Evolutionary conservation across 345 rosid species (phyloP).

Genomic region (Pugionium dolabratum): DNA sequence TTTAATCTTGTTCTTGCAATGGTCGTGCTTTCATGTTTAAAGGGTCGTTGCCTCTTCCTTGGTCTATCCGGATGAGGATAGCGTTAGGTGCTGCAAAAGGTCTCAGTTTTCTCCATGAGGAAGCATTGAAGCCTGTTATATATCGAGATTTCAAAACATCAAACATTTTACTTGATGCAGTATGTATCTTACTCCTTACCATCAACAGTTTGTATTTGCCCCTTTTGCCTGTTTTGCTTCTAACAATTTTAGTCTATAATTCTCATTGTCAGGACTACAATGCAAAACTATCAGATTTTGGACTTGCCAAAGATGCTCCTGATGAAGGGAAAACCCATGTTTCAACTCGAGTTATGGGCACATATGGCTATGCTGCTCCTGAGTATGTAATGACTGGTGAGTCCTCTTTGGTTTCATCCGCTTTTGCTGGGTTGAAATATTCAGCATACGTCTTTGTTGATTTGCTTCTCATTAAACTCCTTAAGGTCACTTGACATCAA

Average conservation of each 20-base stretch:
- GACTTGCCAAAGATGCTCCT: slow-evolving; percentile 99
- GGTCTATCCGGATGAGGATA: slow-evolving; percentile 83
- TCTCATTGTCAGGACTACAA: slow-evolving; percentile 70
- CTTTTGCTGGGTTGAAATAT: background rate
- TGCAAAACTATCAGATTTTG: slow-evolving; percentile 95
- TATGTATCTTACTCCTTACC: slow-evolving; percentile 39
- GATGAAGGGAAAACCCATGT: slow-evolving; percentile 98
- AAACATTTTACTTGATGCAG: slow-evolving; percentile 77
- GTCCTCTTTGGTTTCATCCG: slow-evolving; percentile 27
- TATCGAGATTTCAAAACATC: slow-evolving; percentile 88
- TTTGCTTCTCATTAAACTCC: background rate
- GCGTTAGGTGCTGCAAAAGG: slow-evolving; percentile 89
- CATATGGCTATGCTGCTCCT: slow-evolving; percentile 97
- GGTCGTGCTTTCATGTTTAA: slow-evolving; percentile 6
- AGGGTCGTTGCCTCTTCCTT: slow-evolving; percentile 89
- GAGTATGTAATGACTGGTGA: slow-evolving; percentile 98
- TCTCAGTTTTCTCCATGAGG: slow-evolving; percentile 80
- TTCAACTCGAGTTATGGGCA: slow-evolving; percentile 97
- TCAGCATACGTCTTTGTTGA: background rate
- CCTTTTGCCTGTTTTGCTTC: background rate
- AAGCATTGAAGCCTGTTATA: slow-evolving; percentile 76
- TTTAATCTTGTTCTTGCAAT: background rate
- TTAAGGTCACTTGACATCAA: slow-evolving; percentile 80
- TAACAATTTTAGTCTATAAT: background rate
- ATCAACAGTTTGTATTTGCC: background rate